These are phyloP conservation scores for Saturnispora zaruensis DNA, from an alignment of 805 yeast species.

Conservation along the genomic window DNA sequence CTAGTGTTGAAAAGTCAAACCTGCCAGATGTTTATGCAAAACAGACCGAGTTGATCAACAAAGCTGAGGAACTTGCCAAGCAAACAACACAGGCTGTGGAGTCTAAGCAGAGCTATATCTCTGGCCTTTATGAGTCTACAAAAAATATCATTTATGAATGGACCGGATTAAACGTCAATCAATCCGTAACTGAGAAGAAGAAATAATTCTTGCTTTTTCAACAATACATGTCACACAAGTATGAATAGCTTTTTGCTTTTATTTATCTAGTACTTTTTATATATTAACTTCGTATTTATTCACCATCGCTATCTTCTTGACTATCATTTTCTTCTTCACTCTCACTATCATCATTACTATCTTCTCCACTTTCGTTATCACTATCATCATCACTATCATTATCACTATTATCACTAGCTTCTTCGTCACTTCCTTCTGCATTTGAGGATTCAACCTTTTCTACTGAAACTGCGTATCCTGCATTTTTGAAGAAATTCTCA, in stretches of 20 bases:
- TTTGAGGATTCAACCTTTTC: conserved; percentile 41
- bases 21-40: conserved; percentile 57
- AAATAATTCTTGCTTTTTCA: conserved; percentile 12
- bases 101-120: conserved; percentile 31
- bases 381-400: conserved; percentile 11
- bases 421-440: conserved; percentile 24
- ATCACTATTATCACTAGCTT: conserved; percentile 17
- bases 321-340: neutral
- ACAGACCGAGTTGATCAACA: conserved; percentile 43
- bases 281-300: neutral
- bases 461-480: conserved; percentile 52
- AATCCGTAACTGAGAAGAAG: conserved; percentile 46
- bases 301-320: neutral
- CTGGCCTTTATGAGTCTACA: conserved; percentile 26
- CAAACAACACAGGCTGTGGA: conserved; percentile 37
- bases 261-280: neutral
- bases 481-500: conserved; percentile 34
- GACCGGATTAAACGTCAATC: conserved; percentile 66
- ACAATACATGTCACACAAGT: neutral
- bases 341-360: neutral
- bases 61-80: conserved; percentile 37
- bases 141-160: conserved; percentile 39
- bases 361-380: conserved; percentile 8
- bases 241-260: neutral
- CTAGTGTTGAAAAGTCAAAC: conserved; percentile 51